phyloP scores from a whole-genome alignment of 441 rosid genomes.

The Eutrema salsugineum region DNA sequence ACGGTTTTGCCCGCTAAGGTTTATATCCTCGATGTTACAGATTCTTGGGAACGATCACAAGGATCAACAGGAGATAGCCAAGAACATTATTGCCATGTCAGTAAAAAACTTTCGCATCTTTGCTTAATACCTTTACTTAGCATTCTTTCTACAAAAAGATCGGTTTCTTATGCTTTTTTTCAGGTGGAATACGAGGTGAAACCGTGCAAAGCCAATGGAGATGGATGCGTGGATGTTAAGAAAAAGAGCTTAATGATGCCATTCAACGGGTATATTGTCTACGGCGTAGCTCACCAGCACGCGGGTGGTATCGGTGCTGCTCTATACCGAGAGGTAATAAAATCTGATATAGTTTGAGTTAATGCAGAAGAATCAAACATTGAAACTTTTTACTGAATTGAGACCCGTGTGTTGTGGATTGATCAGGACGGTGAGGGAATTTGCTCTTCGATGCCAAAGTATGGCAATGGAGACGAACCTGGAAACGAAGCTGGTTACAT shows the following conservation, averaged over 20 bases:
- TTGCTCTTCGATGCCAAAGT: slow-evolving; percentile 57
- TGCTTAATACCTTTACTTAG: background rate
- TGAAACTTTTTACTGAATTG: background rate
- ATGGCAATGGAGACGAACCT: slow-evolving; percentile 69
- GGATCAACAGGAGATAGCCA: slow-evolving; percentile 35
- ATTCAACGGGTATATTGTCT: slow-evolving; percentile 62
- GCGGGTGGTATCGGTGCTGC: slow-evolving; percentile 67
- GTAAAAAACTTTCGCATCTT: background rate
- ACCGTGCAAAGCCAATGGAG: slow-evolving; percentile 34
- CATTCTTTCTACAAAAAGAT: background rate
- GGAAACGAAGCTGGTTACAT: slow-evolving; percentile 89
- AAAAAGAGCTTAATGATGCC: slow-evolving; percentile 61
- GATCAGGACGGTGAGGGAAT: slow-evolving; percentile 58
- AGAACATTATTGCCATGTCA: slow-evolving; percentile 57
- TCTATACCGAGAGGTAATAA: slow-evolving; percentile 67
- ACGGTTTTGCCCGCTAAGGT: slow-evolving; percentile 57
- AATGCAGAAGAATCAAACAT: background rate
- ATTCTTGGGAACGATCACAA: slow-evolving; percentile 41
- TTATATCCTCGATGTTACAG: slow-evolving; percentile 76
- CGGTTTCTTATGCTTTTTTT: background rate
- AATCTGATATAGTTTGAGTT: background rate
- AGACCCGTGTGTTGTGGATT: background rate
- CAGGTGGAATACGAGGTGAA: slow-evolving; percentile 73
- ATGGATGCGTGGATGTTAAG: slow-evolving; percentile 46
- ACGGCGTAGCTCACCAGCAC: slow-evolving; percentile 84